Percentiles rank a stretch among this genome's conserved stretches.
Conservation (phyloP, 208 protist genomes). For the Angomonas ambiguus region DNA sequence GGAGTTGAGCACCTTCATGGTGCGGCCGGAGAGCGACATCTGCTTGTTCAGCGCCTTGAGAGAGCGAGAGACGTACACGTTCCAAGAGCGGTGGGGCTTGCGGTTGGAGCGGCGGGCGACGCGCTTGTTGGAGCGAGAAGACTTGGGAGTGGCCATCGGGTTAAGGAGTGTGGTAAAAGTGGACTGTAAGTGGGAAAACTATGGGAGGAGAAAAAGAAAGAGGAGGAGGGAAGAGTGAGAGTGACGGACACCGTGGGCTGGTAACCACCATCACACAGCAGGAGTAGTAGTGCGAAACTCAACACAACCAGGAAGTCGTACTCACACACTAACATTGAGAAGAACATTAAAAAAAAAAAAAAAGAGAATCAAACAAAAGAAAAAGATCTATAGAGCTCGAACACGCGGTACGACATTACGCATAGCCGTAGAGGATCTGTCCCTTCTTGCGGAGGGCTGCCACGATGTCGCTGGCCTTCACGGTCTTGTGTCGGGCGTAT, state of each 20-base stretch:
- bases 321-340: no score
- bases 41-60: constrained; percentile 92
- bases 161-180: not conserved
- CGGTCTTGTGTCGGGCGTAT: constrained; percentile 78
- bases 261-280: no score
- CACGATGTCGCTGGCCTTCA: constrained; percentile 83
- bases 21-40: constrained; percentile 92
- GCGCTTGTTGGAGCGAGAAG: no score
- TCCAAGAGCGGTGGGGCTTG: constrained; percentile 53
- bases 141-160: constrained; percentile 19
- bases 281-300: no score
- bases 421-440: constrained; percentile 88
- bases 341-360: not conserved
- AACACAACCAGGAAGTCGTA: no score
- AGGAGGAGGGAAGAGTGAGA: not conserved
- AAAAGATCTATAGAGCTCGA: no score
- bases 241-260: not conserved
- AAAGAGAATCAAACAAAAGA: no score
- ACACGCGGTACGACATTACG: no score
- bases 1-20: constrained; percentile 96
- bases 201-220: not conserved
- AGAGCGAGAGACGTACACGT: constrained; percentile 78
- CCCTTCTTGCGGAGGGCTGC: constrained; percentile 86
- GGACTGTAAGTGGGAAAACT: not conserved
- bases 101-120: constrained; percentile 34